A percentile compares a stretch with the other conserved stretches of the same genome.
phyloP scores from a whole-genome alignment of 2,329 filamentous ascomycete species.

The Diaporthe citrichinensis region DNA sequence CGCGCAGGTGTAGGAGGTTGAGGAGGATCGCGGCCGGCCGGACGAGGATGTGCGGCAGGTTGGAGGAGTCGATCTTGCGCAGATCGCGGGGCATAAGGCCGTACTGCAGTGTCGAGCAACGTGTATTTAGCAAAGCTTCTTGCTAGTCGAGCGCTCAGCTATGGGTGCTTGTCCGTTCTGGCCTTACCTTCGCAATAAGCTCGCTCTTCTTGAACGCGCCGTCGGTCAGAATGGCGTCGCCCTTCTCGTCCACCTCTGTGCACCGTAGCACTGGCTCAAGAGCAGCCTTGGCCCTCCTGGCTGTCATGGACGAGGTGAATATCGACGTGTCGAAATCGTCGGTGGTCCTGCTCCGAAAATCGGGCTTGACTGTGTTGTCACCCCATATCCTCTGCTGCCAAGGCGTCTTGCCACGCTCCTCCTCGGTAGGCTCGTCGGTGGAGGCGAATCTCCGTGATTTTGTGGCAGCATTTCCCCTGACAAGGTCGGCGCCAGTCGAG shows the following conservation, averaged over 20 bases:
- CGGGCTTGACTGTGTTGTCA: constrained; percentile 51
- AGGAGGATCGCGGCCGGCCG: constrained; percentile 94
- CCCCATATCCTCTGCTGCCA: constrained; percentile 68
- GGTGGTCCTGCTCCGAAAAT: constrained; percentile 37
- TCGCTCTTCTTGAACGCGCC: constrained; percentile 98
- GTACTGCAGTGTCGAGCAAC: constrained; percentile 69
- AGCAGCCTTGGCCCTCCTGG: constrained; percentile 79
- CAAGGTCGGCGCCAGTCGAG: constrained; percentile 24
- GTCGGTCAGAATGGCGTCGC: constrained; percentile 91
- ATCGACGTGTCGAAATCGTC: constrained; percentile 65
- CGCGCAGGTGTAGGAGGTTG: constrained; percentile 95
- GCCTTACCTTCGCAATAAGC: constrained; percentile 87
- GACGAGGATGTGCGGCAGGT: constrained; percentile 94
- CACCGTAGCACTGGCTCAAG: constrained; percentile 90
- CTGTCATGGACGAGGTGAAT: constrained; percentile 77
- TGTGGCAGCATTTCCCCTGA: constrained; percentile 19
- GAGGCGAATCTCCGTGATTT: constrained; percentile 49
- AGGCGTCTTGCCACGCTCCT: constrained; percentile 47
- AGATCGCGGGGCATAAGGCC: constrained; percentile 93
- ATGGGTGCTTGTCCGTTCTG: constrained; percentile 35
- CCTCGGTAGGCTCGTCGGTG: constrained; percentile 43
- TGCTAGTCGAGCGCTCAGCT: background rate
- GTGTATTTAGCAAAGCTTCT: constrained; percentile 14
- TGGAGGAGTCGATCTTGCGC: constrained; percentile 96
- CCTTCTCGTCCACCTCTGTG: constrained; percentile 94